Base-by-base conservation (phyloP, 495 filamentous ascomycete species). In the Gamarada debralockiae region DNA sequence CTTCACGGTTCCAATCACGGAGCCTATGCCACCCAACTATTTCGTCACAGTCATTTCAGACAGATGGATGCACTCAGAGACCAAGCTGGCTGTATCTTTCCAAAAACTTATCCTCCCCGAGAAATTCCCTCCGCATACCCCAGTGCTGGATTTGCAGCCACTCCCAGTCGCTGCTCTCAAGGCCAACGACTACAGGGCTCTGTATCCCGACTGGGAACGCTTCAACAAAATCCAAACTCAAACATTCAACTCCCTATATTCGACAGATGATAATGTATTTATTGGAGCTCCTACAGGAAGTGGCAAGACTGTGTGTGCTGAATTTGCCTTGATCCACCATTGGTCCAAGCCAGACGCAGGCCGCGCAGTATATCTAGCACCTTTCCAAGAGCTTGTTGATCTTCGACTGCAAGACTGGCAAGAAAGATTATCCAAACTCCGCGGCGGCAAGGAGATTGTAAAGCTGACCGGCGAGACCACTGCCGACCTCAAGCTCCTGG, bases 201-300 rank as follows among this genome's bases (percentile, higher is more conserved):
- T 99, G 14, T 99, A 96, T 62, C 83, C 89, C 7, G 76, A 87
- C 31, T 95, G 88, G 85, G 78, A 85, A 36, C 82, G 84, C 40
- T 99, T 97, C 77, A 97, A 97, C 73, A 96, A 95, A 72, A 83
- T 97, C 17, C 95, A 99, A 62, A 97, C 92, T 3, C 93, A 99
- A 62, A 89, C 91, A 0, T 97, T 97, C 74, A 95, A 96, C 67
- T 86, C 89, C 0, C 78, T 99, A 2, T 96, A 86, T 64, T 83
- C 85, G 25, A 84, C 89, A 0, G 88, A 97, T 65, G 90, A 97
- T 59, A 97, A 92, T 57, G 90, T 96, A 33, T 89, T 97, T 58
- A 70, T 99, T 50, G 92, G 89, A 12, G 82, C 92, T 27, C 87
- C 93, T 1, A 89, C 91, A 1, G 92, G 93, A 17, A 96, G 87